Base-by-base conservation (phyloP, 2,329 filamentous ascomycete genomes). In the Pyricularia sp. region DNA sequence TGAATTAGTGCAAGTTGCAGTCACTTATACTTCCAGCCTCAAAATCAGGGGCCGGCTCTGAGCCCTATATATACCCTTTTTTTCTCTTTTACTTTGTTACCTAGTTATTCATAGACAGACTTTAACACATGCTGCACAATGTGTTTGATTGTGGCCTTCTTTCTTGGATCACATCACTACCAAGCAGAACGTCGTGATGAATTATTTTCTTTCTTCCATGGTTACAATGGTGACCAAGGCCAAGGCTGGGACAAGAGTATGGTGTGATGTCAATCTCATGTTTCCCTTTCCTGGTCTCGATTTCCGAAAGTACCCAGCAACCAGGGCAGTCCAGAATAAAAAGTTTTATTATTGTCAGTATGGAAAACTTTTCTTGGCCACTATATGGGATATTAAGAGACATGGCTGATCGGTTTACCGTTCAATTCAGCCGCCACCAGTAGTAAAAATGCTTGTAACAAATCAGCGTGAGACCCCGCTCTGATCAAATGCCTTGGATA, bases 341-440 rank as follows among this genome's bases (percentile, higher is more conserved):
- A 12, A 12, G 2, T 61, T 26, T 33, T 61, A 12, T 23, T 26
- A 61, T 61, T 25, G 9, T n/a, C n/a, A 36, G 63, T 65, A 36
- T 20, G 6, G 11, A 65, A 25, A n/a, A 20, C 26, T 42, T 31
- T 58, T 31, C 66, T 68, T 68, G 66, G 66, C 66, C 58, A 68
- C 30, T 68, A 36, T 68, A 61, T 17, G 28, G 17, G 58, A 68
- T 68, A 68, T 68, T 68, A 63, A 42, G 26, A 36, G 42, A 50
- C 58, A 25, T 25, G 26, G 55, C 26, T n/a, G 33, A 25, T 66
- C 14, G 30, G 30, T 23, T n/a, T 50, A 50, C 42, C 42, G 20
- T 66, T 12, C n/a, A 66, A 66, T 66, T 66, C 64, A 66, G 23
- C 64, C 64, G 64, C 64, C 64, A 31, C 64, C 31, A 50, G 42